Conservation (phyloP, 805 yeast species). For the Saccharomycopsis sp. region DNA sequence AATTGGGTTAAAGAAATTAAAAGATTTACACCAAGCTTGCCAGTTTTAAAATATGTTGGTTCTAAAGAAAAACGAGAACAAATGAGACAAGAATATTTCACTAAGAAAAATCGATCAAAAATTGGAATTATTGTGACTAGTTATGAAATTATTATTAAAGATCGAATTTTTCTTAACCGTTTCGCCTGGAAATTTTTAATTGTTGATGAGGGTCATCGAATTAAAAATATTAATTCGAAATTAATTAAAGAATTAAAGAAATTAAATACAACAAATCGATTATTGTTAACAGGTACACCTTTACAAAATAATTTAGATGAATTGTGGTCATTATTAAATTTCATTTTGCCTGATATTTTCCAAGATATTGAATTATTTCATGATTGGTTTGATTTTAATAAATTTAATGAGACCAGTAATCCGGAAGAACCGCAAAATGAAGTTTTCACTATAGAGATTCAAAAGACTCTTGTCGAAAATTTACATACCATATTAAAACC, state of each 20-base stretch:
- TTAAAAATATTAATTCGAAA: conserved; percentile 77
- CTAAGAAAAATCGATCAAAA: conserved; percentile 32
- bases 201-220: conserved; percentile 93
- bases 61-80: conserved; percentile 46
- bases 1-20: conserved; percentile 77
- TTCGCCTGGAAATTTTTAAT: conserved; percentile 74
- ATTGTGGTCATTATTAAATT: conserved; percentile 86
- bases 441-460: conserved; percentile 26
- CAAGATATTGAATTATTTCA: conserved; percentile 85
- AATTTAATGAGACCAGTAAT: conserved; percentile 29
- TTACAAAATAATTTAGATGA: conserved; percentile 86
- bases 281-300: conserved; percentile 93
- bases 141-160: conserved; percentile 73
- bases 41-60: conserved; percentile 61
- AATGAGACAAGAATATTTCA: conserved; percentile 31
- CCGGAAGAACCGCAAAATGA: conserved; percentile 49
- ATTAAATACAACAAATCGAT: conserved; percentile 59
- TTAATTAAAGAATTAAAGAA: conserved; percentile 66
- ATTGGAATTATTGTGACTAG: conserved; percentile 60
- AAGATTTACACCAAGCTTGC: conserved; percentile 65
- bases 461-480: conserved; percentile 60
- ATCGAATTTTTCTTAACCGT: conserved; percentile 46
- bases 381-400: conserved; percentile 80
- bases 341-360: conserved; percentile 87
- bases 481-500: conserved; percentile 87